Evolutionary conservation across 202 grass and related monocot genomes (phyloP), one percentile per base, ranked within the genome.

Genomic region (Digitaria exilis): DNA sequence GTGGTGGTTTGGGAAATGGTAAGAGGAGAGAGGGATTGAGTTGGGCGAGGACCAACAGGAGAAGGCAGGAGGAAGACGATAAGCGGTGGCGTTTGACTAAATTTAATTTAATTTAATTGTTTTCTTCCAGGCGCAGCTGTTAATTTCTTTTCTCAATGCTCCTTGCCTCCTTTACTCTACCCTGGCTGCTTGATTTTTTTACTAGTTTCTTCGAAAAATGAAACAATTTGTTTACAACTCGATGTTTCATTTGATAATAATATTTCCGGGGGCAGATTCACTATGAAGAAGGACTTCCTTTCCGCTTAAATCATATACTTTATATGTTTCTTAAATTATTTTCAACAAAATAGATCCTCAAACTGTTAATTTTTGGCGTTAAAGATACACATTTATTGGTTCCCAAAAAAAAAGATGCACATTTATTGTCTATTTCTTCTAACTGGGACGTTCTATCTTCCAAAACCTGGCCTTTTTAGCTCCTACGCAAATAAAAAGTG

Each of bases 21-120:
- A 16, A 65, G 62, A 43, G 49, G 15, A 72, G 54, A 72, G 54
- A 64, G 41, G 66, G 75, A 24, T 37, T 35, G 59, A 68, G 87
- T 39, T 71, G 45, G 46, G 35, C 69, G 41, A 74, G 61, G 76
- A 43, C 6, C 68, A 57, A 18, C 39, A 57, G 48, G 34, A 46
- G 29, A 58, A 71, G 61, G 12, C 43, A 39, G 62, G 15, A 76
- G 70, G 60, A 89, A 73, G 78, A 78, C 62, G 82, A 89, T n/a
- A 65, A 71, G 82, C 16, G 43, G 2, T 78, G 73, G 48, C 65
- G 83, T 89, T 89, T 89, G 88, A 89, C 83, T 82, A 81, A n/a
- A 73, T 34, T 52, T 72, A 72, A 65, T n/a, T n/a, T n/a, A n/a
- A n/a, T 80, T 62, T 69, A 84, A 76, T 82, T 71, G 3, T 79